A percentile compares a stretch with the other conserved stretches of the same genome.
phyloP scores from a whole-genome alignment of 345 rosid species.

The Bruguiera sexangula region DNA sequence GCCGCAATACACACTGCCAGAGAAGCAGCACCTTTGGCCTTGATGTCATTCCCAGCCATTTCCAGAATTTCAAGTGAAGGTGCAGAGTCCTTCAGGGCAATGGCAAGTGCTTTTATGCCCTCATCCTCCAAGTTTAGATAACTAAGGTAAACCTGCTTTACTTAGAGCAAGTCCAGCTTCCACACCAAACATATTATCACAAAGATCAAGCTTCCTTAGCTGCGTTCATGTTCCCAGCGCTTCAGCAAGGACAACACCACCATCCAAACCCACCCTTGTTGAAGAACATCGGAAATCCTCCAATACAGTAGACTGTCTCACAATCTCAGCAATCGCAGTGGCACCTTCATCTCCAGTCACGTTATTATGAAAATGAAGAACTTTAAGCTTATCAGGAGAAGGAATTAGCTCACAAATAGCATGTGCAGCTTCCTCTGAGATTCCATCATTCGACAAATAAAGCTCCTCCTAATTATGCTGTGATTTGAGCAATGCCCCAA shows the following conservation, averaged over 20 bases:
- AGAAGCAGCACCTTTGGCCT: slow-evolving; percentile 57
- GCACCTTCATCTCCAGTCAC: slow-evolving; percentile 97
- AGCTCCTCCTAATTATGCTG: slow-evolving; percentile 70
- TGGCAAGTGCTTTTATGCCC: slow-evolving; percentile 62
- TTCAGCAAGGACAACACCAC: slow-evolving; percentile 72
- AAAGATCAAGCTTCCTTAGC: slow-evolving; percentile 78
- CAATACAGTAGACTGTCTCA: slow-evolving; percentile 53
- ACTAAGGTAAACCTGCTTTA: slow-evolving; percentile 72
- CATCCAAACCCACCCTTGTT: slow-evolving; percentile 74
- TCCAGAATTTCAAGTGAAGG: slow-evolving; percentile 68
- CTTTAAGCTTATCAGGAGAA: slow-evolving; percentile 67
- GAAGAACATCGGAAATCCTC: slow-evolving; percentile 89
- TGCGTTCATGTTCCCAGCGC: slow-evolving; percentile 64
- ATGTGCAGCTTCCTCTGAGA: slow-evolving; percentile 87
- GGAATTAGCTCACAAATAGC: slow-evolving; percentile 78
- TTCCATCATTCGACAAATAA: slow-evolving; percentile 81
- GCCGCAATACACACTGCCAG: slow-evolving; percentile 60
- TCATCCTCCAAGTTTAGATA: slow-evolving; percentile 83
- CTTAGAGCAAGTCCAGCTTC: slow-evolving; percentile 73
- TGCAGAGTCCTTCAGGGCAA: slow-evolving; percentile 67
- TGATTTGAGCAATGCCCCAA: slow-evolving; percentile 64
- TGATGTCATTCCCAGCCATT: slow-evolving; percentile 91
- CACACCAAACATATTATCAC: slow-evolving; percentile 87
- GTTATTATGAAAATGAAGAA: slow-evolving; percentile 86
- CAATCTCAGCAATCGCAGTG: slow-evolving; percentile 67